Evolutionary conservation across 73 alveolate genomes (phyloP), one percentile per base, ranked within the genome.

Genomic region (Tetrahymena borealis): DNA sequence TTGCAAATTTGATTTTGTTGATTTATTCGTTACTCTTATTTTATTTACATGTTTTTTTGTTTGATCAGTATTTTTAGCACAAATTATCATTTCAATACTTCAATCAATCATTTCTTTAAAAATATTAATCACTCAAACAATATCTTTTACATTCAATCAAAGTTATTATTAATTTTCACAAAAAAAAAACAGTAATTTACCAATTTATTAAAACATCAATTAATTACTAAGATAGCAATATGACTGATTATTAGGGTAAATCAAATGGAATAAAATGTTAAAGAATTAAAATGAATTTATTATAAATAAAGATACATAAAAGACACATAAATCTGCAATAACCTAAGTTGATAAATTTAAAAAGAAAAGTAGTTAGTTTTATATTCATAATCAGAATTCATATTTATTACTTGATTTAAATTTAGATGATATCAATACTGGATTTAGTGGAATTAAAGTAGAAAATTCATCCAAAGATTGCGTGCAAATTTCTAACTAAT

Each of bases 401-500:
- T 41, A 4, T 41, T 3, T 5, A 41, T 41, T 11, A 41, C 20
- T 7, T 41, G n/a, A 3, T 41, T 18, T 7, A 41, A 18, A 4
- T 41, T 41, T 4, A 60, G 85, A 60, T 60, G 85, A 60, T 24
- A 60, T 60, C 32, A 60, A 60, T 60, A 60, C 85, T 3, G 85
- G 85, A 24, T 60, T 60, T 24, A 10, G 85, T 3, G 85, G 85
- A 18, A 60, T 60, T 6, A 60, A 60, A 60, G 28, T 60, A 35
- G 95, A 93, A 93, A 94, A 91, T 96, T 92, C 94, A 20, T 95
- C 96, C n/a, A 94, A 94, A 39, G 99, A 97, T 43, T 97, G 97
- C 94, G 95, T 96, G 90, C 77, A 91, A 11, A 94, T 94, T 79
- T 97, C 95, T 60, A 43, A 78, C n/a, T 95, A 94, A 40, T 91